Conservation (phyloP, 2,329 filamentous ascomycete genomes). For the Neonectria coccinea region DNA sequence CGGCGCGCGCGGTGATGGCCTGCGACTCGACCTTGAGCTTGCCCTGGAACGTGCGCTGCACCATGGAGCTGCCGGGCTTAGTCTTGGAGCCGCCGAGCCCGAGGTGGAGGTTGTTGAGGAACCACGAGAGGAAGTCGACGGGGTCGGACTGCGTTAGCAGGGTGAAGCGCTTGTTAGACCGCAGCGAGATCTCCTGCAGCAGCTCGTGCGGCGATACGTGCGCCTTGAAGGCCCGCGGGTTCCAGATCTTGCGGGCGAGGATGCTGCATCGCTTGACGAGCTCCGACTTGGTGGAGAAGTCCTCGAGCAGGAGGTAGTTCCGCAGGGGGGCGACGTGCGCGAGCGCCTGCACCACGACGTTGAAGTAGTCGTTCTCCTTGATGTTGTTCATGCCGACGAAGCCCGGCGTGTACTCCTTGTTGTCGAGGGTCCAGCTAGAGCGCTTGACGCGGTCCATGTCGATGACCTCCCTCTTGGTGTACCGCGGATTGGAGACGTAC, state of each 20-base stretch:
- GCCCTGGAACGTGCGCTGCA: conserved; percentile 95
- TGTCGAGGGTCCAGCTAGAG: conserved; percentile 79
- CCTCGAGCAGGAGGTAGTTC: conserved; percentile 91
- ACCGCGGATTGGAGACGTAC: conserved; percentile 92
- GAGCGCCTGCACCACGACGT: conserved; percentile 91
- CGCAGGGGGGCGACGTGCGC: conserved; percentile 90
- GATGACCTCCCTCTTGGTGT: conserved; percentile 82
- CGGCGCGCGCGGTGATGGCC: conserved; percentile 90
- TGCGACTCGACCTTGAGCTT: conserved; percentile 93
- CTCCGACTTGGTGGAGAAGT: conserved; percentile 78
- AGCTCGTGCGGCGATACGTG: conserved; percentile 98
- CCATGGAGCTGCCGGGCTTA: conserved; percentile 84
- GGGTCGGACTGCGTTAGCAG: conserved; percentile 93
- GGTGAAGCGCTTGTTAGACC: conserved; percentile 92
- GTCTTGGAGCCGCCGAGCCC: conserved; percentile 90
- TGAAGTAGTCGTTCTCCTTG: conserved; percentile 99
- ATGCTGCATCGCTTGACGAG: conserved; percentile 90
- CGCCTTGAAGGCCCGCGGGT: conserved; percentile 92
- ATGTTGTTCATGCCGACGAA: conserved; percentile 99
- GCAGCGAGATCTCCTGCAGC: conserved; percentile 91
- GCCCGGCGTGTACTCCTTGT: conserved; percentile 89
- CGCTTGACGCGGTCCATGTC: conserved; percentile 76
- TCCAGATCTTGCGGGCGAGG: conserved; percentile 97
- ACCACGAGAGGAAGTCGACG: conserved; percentile 97
- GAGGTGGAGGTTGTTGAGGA: conserved; percentile 94